Conservation (phyloP, 768 basidiomycete genomes). For the Rossbeevera mucosa region DNA sequence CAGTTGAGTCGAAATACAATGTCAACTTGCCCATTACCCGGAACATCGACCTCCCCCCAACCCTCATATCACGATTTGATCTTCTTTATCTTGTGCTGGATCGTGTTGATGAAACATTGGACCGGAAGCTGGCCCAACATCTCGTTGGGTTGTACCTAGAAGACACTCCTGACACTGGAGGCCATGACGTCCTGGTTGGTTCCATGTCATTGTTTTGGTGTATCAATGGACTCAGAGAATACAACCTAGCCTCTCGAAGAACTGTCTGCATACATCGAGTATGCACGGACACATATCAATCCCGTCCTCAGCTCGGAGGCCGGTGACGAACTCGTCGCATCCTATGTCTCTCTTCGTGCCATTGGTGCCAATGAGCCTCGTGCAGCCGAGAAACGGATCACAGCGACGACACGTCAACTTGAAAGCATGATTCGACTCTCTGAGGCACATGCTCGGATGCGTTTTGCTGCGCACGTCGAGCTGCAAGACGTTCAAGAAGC, state of each 20-base stretch:
- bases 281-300: slow-evolving; percentile 79
- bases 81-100: slow-evolving; percentile 94
- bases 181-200: slow-evolving; percentile 73
- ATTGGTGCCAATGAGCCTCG: slow-evolving; percentile 83
- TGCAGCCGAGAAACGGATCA: slow-evolving; percentile 87
- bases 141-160: slow-evolving; percentile 92
- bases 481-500: slow-evolving; percentile 86
- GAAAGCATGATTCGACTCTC: slow-evolving; percentile 96
- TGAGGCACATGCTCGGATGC: slow-evolving; percentile 96
- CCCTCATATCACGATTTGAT: slow-evolving; percentile 96
- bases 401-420: slow-evolving; percentile 94
- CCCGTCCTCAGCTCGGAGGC: slow-evolving; percentile 86
- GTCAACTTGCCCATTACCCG: slow-evolving; percentile 85
- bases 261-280: slow-evolving; percentile 91
- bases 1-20: slow-evolving; percentile 94
- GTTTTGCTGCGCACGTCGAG: slow-evolving; percentile 84
- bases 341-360: slow-evolving; percentile 92
- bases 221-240: slow-evolving; percentile 9
- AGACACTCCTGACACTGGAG: slow-evolving; percentile 60
- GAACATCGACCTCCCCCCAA: slow-evolving; percentile 97
- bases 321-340: slow-evolving; percentile 73
- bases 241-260: slow-evolving; percentile 73
- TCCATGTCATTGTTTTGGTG: not conserved
- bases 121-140: slow-evolving; percentile 86
- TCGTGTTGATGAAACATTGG: slow-evolving; percentile 83